Evolutionary conservation across 2,329 filamentous ascomycete genomes (phyloP).

Genomic region (Aspergillus floridensis): DNA sequence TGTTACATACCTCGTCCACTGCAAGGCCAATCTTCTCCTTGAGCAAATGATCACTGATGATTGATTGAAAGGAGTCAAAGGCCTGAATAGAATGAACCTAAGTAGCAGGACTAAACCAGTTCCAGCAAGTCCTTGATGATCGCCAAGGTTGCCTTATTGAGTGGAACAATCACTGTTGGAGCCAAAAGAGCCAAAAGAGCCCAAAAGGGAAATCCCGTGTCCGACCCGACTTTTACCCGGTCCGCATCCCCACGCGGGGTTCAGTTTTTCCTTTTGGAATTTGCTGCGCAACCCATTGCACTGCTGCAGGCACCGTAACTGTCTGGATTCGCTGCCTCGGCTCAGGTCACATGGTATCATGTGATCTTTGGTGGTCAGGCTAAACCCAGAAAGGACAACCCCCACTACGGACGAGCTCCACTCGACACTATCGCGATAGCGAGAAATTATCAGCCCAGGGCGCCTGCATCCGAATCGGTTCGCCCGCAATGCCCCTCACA

Average conservation of each 20-base stretch:
- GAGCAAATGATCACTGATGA: not conserved
- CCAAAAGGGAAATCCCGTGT: not conserved
- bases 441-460: constrained; percentile 9
- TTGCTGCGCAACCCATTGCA: not conserved
- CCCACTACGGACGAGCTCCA: constrained; percentile 7
- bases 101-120: too few relatives aligned
- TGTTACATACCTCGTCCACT: not conserved
- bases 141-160: not conserved
- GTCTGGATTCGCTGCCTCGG: constrained; percentile 3
- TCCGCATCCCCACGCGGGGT: constrained; percentile 10
- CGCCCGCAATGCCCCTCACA: not conserved
- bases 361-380: not conserved
- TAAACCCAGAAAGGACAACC: constrained; percentile 7
- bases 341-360: constrained; percentile 9
- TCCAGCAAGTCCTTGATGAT: not conserved
- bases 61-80: not conserved
- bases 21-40: not conserved
- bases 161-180: not conserved
- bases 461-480: not conserved
- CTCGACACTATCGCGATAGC: not conserved
- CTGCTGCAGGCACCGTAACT: constrained; percentile 8
- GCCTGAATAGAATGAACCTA: not conserved
- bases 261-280: not conserved
- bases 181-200: not conserved
- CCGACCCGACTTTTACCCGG: constrained; percentile 24